phyloP scores from a whole-genome alignment of 2,329 filamentous ascomycete species.

The Rhynchosporium secalis region DNA sequence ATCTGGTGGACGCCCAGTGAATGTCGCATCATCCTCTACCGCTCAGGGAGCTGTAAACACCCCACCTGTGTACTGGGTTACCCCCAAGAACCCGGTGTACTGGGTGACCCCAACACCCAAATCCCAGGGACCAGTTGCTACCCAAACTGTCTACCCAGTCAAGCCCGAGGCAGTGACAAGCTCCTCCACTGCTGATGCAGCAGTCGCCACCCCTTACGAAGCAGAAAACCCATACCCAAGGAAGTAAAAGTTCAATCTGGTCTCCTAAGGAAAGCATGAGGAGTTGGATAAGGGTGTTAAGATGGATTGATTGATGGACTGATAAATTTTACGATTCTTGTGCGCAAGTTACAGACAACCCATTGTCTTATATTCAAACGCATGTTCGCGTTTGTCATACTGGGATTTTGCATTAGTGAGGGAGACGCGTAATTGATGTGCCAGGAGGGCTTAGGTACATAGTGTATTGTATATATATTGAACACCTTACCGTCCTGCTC shows the following conservation, averaged over 20 bases:
- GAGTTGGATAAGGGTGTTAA: not conserved
- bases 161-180: not conserved
- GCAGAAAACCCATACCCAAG: not conserved
- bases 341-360: not conserved
- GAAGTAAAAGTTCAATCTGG: no score
- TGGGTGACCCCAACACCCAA: not conserved
- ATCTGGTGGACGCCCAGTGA: not conserved
- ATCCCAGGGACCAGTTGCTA: no score
- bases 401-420: no score
- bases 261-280: no score
- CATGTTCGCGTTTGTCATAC: not conserved
- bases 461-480: conserved; percentile 5
- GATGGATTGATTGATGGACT: not conserved
- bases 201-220: no score
- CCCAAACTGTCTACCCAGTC: not conserved
- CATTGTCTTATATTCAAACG: conserved; percentile 1
- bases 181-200: no score
- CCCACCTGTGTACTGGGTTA: not conserved
- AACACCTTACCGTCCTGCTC: conserved; percentile 7
- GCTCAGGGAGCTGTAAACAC: not conserved
- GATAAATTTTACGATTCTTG: conserved; percentile 4
- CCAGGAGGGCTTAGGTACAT: conserved; percentile 9
- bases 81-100: not conserved
- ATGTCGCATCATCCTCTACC: not conserved
- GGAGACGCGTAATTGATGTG: not conserved